A percentile compares a stretch with the other conserved stretches of the same genome.
Evolutionary conservation across 805 yeast genomes (phyloP).

Genomic region (Candida sonorensis): DNA sequence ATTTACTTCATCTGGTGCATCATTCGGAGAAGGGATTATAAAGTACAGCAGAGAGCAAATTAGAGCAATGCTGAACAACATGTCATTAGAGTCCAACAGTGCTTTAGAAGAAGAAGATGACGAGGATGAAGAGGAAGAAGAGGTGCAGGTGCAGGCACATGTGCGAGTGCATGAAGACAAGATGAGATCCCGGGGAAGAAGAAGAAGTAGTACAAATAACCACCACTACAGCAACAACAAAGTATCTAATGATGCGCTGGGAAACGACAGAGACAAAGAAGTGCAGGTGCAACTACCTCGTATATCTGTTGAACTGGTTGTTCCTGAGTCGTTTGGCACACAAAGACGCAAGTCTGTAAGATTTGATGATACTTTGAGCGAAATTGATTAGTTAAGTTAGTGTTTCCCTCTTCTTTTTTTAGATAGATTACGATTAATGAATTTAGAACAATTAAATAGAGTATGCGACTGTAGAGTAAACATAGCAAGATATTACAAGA

Average conservation of each 20-base stretch:
- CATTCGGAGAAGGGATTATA: constrained; percentile 30
- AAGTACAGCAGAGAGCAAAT: constrained; percentile 28
- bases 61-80: constrained; percentile 24
- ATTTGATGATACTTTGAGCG: constrained; percentile 18
- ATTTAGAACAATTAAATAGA: too few species aligned
- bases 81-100: constrained; percentile 13
- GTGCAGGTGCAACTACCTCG: neutral
- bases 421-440: too few species aligned
- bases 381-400: neutral
- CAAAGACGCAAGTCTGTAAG: constrained; percentile 25
- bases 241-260: neutral
- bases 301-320: constrained; percentile 12
- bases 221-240: too few species aligned
- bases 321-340: constrained; percentile 19
- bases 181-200: too few species aligned
- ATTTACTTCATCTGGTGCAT: constrained; percentile 29
- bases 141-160: too few species aligned
- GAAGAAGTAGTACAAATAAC: too few species aligned
- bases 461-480: too few species aligned
- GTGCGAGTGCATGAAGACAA: too few species aligned
- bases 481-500: too few species aligned
- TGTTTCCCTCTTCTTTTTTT: neutral
- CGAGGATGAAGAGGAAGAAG: constrained; percentile 1
- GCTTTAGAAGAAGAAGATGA: constrained; percentile 7
- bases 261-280: neutral